These are phyloP conservation scores for Trichoderma sp. DNA, from an alignment of 2,329 filamentous ascomycete species.

Conservation along the genomic window DNA sequence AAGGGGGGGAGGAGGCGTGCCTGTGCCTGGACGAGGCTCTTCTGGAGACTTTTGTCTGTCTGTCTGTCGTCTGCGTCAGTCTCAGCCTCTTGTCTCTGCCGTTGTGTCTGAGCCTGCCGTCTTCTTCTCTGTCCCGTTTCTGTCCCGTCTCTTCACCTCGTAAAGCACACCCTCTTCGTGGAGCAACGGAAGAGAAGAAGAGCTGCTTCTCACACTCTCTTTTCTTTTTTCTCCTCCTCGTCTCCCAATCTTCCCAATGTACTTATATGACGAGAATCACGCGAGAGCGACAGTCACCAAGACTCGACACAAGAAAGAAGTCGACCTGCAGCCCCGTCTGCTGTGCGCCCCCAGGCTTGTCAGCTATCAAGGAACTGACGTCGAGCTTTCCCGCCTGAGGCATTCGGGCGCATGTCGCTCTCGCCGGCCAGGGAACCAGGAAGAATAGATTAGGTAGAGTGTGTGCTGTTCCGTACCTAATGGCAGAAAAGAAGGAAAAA, in stretches of 20 bases:
- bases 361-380: background rate
- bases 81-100: too few species aligned
- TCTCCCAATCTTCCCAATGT: background rate
- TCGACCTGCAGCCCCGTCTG: background rate
- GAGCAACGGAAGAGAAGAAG: background rate
- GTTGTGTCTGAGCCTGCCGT: too few species aligned
- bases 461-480: too few species aligned
- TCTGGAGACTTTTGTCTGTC: too few species aligned
- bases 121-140: too few species aligned
- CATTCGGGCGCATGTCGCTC: conserved; percentile 11
- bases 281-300: background rate
- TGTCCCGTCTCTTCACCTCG: background rate
- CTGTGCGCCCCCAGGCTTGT: background rate
- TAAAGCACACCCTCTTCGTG: background rate
- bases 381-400: background rate
- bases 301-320: background rate
- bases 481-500: too few species aligned
- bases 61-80: too few species aligned
- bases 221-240: background rate
- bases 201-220: background rate
- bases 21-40: background rate
- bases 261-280: background rate
- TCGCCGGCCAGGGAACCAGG: background rate
- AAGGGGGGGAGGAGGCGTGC: background rate
- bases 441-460: too few species aligned